Evolutionary conservation across 176 grass and related monocot genomes (phyloP).

Genomic region (Aegilops bicornis): DNA sequence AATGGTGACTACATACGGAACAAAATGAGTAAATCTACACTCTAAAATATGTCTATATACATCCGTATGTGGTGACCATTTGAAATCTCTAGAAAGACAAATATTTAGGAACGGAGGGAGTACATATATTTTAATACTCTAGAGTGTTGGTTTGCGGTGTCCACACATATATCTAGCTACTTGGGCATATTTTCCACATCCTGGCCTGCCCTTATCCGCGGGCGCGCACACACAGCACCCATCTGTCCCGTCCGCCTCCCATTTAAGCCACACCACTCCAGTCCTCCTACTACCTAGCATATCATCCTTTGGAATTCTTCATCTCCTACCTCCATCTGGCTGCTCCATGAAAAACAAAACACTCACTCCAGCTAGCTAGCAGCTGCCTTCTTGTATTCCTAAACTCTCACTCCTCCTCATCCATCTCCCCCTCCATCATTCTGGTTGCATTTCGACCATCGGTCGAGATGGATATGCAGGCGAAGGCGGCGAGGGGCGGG

Average conservation of each 20-base stretch:
- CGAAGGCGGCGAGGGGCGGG: background rate
- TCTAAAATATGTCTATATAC: no score
- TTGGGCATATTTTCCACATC: background rate
- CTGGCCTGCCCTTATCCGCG: background rate
- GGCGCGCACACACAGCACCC: background rate
- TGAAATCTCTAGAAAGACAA: no score
- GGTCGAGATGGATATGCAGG: slow-evolving; percentile 2
- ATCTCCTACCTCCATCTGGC: background rate
- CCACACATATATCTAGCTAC: background rate
- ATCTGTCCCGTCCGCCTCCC: background rate
- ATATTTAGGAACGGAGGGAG: no score
- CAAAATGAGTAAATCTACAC: no score
- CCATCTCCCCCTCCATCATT: background rate
- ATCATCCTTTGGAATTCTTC: background rate
- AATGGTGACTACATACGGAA: no score
- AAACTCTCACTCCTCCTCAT: background rate
- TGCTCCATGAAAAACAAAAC: background rate
- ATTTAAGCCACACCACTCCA: background rate
- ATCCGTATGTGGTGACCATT: no score
- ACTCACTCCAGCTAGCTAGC: background rate
- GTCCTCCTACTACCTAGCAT: background rate
- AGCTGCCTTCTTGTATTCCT: background rate
- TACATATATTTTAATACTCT: background rate
- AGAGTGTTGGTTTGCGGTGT: background rate
- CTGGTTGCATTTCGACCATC: background rate